Conservation (phyloP, 2,329 filamentous ascomycete species). For the Exophiala sp. region DNA sequence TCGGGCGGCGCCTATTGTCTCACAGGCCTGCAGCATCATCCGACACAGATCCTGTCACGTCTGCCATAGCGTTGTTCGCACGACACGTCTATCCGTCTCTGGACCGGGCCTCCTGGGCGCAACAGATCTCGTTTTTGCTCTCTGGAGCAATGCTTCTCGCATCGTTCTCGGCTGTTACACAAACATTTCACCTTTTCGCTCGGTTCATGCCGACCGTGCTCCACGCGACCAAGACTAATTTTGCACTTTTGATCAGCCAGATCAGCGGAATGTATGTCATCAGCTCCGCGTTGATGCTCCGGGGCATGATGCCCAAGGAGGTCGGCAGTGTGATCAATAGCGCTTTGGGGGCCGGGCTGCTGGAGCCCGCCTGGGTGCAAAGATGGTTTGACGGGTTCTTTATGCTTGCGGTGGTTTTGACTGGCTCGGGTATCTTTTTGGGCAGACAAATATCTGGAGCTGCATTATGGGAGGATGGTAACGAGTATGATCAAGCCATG, state of each 20-base stretch:
- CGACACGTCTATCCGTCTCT: conserved; percentile 78
- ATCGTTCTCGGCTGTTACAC: conserved; percentile 74
- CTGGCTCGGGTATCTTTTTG: conserved; percentile 66
- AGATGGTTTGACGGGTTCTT: conserved; percentile 89
- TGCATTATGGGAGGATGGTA: conserved; percentile 50
- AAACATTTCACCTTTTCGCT: conserved; percentile 75
- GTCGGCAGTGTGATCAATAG: conserved; percentile 72
- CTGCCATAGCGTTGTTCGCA: conserved; percentile 70
- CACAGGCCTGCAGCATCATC: conserved; percentile 49
- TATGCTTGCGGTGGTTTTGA: conserved; percentile 59
- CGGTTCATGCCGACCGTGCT: conserved; percentile 67
- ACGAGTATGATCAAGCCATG: conserved; percentile 52
- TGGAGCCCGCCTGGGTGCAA: conserved; percentile 67
- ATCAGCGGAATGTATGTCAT: conserved; percentile 82
- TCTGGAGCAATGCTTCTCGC: conserved; percentile 76
- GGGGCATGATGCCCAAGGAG: conserved; percentile 71
- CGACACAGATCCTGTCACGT: conserved; percentile 74
- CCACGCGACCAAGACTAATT: conserved; percentile 67
- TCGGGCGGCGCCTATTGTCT: conserved; percentile 52
- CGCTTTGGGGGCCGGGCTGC: conserved; percentile 63
- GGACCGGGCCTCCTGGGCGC: conserved; percentile 75
- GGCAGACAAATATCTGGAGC: conserved; percentile 54
- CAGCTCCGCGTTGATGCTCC: conserved; percentile 66
- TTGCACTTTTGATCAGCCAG: conserved; percentile 73
- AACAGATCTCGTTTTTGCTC: conserved; percentile 76